A percentile compares a stretch with the other conserved stretches of the same genome.
Conservation (phyloP, 2,329 filamentous ascomycete species). For the Pseudogymnoascus sp. region DNA sequence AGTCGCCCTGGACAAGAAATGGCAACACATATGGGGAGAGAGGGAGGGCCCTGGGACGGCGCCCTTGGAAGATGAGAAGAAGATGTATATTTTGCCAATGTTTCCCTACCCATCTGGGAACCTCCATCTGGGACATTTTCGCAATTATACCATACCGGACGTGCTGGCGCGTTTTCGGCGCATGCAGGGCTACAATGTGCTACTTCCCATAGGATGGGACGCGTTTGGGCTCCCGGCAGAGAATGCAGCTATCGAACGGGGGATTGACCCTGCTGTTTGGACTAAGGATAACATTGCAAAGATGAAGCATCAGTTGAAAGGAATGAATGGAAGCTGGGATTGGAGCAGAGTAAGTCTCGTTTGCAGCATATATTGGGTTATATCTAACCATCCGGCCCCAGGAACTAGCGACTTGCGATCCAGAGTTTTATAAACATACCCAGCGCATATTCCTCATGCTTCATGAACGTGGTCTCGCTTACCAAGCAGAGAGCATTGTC, state of each 20-base stretch:
- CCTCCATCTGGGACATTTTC: constrained; percentile 78
- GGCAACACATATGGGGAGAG: constrained; percentile 20
- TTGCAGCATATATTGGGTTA: constrained; percentile 12
- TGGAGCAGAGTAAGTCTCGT: constrained; percentile 66
- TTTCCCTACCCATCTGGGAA: constrained; percentile 87
- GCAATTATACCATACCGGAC: constrained; percentile 87
- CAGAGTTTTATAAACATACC: constrained; percentile 82
- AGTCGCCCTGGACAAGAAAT: constrained; percentile 22
- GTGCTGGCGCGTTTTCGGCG: constrained; percentile 69
- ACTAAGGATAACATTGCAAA: constrained; percentile 71
- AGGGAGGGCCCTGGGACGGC: not conserved
- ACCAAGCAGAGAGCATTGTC: constrained; percentile 75
- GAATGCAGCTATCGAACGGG: constrained; percentile 81
- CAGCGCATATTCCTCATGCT: constrained; percentile 79
- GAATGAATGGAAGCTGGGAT: constrained; percentile 77
- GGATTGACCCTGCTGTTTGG: constrained; percentile 71
- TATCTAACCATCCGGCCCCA: constrained; percentile 30
- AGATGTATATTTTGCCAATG: constrained; percentile 76
- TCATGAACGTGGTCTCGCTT: constrained; percentile 66
- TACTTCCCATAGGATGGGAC: constrained; percentile 94
- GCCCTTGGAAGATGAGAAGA: constrained; percentile 13
- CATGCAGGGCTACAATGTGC: constrained; percentile 66
- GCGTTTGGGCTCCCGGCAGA: constrained; percentile 86
- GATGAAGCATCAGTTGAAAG: constrained; percentile 75
- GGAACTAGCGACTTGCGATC: constrained; percentile 80